Evolutionary conservation across 2,329 filamentous ascomycete genomes (phyloP), one percentile per base, ranked within the genome.

Genomic region (Penicillium fuscoglaucum): DNA sequence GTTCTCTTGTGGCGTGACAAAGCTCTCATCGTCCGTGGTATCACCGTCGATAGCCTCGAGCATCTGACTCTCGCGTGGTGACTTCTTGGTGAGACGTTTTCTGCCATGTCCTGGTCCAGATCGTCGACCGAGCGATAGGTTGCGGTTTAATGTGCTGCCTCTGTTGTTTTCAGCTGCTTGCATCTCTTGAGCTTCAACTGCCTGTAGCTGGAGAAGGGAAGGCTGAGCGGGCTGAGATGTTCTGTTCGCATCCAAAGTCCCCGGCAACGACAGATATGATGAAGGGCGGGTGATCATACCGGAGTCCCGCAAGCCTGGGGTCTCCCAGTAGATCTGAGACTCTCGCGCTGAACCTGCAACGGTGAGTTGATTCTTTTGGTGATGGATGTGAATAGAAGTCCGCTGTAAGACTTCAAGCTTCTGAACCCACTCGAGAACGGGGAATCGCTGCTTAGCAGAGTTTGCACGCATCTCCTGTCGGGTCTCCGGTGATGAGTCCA

Each of bases 351-450:
- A 67, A 66, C 41, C 70, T 68, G 6, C 65, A 61, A 45, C 39
- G 2, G 53, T 55, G 29, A 43, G 45, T 12, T 55, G 71, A 26
- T 66, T 52, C 59, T 71, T 76, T 64, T 81, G 82, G 65, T 79
- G 74, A 68, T 83, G 81, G 26, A 86, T 78, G 52, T 82, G 80
- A 67, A 88, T 87, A 0, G 85, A 79, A 10, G 81, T 84, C 15
- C 75, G 75, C 65, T 89, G 86, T n/a, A 89, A 77, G 35, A 83
- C 84, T 60, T 87, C 85, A 4, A 88, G 76, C 61, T 86, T 84
- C 66, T 87, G 83, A 52, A 87, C 80, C 86, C 86, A 89, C 68
- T 88, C 84, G 4, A 83, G 83, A 24, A 89, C 85, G 12, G 86
- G 86, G 75, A 89, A 89, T 44, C 86, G 80, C 67, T 89, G 86